Percentiles rank a stretch among this genome's conserved stretches.
Evolutionary conservation across 345 rosid genomes (phyloP).

Genomic region (Eucalyptus melliodora): DNA sequence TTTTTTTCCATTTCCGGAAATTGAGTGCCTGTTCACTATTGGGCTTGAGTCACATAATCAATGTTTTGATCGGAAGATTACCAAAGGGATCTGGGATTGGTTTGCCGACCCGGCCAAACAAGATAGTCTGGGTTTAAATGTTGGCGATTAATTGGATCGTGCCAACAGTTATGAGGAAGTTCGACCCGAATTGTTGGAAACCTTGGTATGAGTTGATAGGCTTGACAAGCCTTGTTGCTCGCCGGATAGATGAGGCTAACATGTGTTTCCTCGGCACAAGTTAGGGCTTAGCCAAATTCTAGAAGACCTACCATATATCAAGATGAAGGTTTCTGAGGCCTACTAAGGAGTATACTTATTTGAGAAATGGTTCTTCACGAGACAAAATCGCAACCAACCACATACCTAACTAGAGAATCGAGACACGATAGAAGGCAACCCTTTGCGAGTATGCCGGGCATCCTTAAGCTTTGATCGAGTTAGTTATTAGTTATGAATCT

Average conservation of each 20-base stretch:
- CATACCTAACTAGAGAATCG: not conserved
- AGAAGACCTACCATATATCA: accelerated
- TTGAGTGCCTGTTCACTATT: not conserved
- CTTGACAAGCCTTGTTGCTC: accelerated
- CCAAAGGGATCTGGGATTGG: accelerated
- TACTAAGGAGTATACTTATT: not conserved
- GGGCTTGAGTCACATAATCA: not conserved
- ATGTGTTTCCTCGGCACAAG: accelerated
- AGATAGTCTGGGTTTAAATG: accelerated
- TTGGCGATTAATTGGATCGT: accelerated
- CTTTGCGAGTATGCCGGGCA: not conserved
- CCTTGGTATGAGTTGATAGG: not conserved
- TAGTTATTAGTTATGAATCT: too few relatives aligned
- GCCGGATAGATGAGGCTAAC: accelerated
- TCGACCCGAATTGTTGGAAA: not conserved
- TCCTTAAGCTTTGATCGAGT: not conserved
- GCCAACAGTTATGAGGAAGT: not conserved
- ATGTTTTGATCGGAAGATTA: not conserved
- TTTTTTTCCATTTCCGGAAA: not conserved
- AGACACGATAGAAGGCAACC: not conserved
- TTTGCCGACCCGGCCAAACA: accelerated
- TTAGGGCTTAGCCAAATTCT: not conserved
- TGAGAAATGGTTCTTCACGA: not conserved
- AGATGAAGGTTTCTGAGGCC: accelerated
- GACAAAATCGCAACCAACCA: not conserved